These are phyloP conservation scores for Solanum rostratum DNA, from an alignment of 257 asterid species.

Conservation along the genomic window DNA sequence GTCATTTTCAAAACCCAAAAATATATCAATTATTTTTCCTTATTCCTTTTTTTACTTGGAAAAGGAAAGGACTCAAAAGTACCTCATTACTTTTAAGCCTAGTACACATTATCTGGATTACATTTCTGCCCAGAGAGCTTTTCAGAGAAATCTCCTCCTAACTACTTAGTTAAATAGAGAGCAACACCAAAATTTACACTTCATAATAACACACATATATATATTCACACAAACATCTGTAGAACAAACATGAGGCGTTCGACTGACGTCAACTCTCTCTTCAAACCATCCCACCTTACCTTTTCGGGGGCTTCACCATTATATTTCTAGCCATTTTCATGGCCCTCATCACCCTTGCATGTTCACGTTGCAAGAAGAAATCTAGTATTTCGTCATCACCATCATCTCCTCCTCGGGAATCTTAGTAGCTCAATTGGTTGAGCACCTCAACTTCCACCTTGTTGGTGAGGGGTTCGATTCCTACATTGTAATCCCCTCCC, in stretches of 20 bases:
- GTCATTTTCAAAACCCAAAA: no score
- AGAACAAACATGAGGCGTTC: neutral
- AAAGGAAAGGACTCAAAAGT: neutral
- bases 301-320: neutral
- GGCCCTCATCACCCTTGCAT: neutral
- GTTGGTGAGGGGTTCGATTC: no score
- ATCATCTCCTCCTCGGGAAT: neutral
- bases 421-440: no score
- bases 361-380: neutral
- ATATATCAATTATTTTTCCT: no score
- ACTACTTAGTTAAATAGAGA: neutral
- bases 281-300: neutral
- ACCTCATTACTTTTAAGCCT: neutral
- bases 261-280: neutral
- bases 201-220: neutral
- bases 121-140: neutral
- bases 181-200: neutral
- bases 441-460: no score
- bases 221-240: neutral
- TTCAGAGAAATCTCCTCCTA: neutral
- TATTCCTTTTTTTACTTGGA: neutral
- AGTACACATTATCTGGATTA: neutral
- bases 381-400: neutral
- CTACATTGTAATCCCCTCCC: no score
- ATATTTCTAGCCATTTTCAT: neutral